Conservation (phyloP, 306 rosid genomes). For the Acacia acuminata region DNA sequence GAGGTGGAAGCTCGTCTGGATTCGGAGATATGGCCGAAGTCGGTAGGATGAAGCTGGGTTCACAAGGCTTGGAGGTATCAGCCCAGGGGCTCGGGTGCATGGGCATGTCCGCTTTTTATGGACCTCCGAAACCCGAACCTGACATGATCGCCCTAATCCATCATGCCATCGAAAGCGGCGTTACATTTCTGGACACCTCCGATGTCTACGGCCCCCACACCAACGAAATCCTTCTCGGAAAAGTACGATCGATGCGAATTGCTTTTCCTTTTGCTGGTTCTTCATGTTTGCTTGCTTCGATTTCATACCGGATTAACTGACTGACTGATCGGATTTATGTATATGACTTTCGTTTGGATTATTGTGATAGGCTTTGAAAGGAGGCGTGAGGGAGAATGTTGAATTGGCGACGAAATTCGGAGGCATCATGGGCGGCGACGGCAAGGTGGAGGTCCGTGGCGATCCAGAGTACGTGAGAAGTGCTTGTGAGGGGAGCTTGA, state of each 20-base stretch:
- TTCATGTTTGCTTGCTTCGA: not conserved
- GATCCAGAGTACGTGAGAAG: conserved; percentile 67
- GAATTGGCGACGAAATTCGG: conserved; percentile 75
- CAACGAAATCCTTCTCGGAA: conserved; percentile 53
- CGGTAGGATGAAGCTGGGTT: not conserved
- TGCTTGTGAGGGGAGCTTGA: conserved; percentile 67
- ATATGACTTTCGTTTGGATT: not conserved
- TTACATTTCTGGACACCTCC: conserved; percentile 69
- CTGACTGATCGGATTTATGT: no score
- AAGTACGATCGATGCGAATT: conserved; percentile 6
- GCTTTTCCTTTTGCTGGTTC: not conserved
- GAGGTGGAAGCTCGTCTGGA: not conserved
- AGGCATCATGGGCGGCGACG: not conserved
- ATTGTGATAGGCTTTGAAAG: conserved; percentile 42
- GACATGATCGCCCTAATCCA: conserved; percentile 74
- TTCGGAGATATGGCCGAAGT: not conserved
- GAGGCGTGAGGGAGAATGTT: conserved; percentile 46
- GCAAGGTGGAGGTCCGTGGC: conserved; percentile 44
- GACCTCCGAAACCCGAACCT: conserved; percentile 63
- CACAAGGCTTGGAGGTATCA: conserved; percentile 33
- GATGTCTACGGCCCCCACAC: conserved; percentile 62
- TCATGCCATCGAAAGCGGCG: conserved; percentile 56
- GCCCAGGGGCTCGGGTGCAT: conserved; percentile 67
- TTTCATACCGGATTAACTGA: not conserved
- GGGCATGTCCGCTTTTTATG: conserved; percentile 74